phyloP scores from a whole-genome alignment of 495 filamentous ascomycete species.

The Penicillium mononematosum region DNA sequence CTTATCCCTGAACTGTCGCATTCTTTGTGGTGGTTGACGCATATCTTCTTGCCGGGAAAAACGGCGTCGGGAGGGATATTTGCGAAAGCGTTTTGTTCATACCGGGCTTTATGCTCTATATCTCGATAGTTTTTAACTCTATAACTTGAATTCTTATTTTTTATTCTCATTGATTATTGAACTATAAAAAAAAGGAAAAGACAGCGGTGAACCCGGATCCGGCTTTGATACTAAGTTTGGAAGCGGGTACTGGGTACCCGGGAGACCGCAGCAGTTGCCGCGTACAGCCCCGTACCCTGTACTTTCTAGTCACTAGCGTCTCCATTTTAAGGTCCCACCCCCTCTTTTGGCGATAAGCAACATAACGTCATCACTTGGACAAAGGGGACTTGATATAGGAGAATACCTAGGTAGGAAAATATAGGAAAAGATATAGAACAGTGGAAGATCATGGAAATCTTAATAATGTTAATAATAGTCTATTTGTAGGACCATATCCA shows the following conservation, averaged over 20 bases:
- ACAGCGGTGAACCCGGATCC: slow-evolving; percentile 8
- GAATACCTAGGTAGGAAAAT: no score
- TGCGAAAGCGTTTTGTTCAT: slow-evolving; percentile 20
- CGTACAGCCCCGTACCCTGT: slow-evolving; percentile 14
- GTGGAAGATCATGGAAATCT: slow-evolving; percentile 1
- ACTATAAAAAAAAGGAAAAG: background rate
- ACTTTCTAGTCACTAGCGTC: slow-evolving; percentile 13
- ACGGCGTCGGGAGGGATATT: slow-evolving; percentile 18
- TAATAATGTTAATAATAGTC: background rate
- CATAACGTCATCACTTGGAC: slow-evolving; percentile 26
- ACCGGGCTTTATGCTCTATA: slow-evolving; percentile 15
- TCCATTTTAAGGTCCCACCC: slow-evolving; percentile 23
- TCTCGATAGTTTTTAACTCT: background rate
- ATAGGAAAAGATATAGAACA: background rate
- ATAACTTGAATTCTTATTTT: background rate
- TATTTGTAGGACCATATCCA: background rate
- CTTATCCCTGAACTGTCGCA: slow-evolving; percentile 13
- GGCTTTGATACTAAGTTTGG: slow-evolving; percentile 9
- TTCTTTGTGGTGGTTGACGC: slow-evolving; percentile 15
- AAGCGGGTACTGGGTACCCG: slow-evolving; percentile 13
- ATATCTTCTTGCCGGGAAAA: slow-evolving; percentile 15
- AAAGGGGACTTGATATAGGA: background rate
- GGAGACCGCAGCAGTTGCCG: slow-evolving; percentile 4
- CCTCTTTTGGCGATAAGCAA: slow-evolving; percentile 36
- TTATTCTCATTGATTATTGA: background rate